These are phyloP conservation scores for Sesbania bispinosa DNA, from an alignment of 306 rosid species.

Conservation along the genomic window DNA sequence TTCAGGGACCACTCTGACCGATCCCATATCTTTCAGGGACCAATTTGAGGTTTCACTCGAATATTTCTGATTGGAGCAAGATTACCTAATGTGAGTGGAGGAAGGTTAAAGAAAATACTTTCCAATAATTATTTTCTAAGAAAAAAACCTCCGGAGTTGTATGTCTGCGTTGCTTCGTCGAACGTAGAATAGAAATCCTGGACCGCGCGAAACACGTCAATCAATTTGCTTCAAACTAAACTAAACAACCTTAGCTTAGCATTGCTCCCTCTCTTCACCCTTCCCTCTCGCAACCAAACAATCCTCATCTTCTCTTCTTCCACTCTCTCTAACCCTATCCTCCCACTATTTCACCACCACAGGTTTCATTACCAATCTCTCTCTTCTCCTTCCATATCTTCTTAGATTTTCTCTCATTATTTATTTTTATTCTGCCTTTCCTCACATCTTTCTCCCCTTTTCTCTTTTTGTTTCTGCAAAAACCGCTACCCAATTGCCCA, in stretches of 20 bases:
- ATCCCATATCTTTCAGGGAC: no score
- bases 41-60: no score
- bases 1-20: no score
- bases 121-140: no score
- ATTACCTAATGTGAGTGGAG: no score
- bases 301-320: neutral
- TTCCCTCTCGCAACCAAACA: slow-evolving; percentile 1
- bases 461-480: neutral
- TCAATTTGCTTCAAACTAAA: neutral
- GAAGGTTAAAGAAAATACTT: no score
- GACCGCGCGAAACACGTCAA: slow-evolving; percentile 40
- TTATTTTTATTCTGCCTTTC: neutral
- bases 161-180: no score
- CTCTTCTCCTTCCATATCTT: neutral
- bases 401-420: neutral
- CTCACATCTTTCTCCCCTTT: neutral
- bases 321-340: neutral
- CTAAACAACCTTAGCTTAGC: no score
- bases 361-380: no score
- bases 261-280: neutral
- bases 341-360: neutral
- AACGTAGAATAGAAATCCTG: no score
- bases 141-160: no score
- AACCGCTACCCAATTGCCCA: neutral
- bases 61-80: no score